Conservation (phyloP, 1,284 basidiomycete genomes). For the Coniferiporia sulphurascens region DNA sequence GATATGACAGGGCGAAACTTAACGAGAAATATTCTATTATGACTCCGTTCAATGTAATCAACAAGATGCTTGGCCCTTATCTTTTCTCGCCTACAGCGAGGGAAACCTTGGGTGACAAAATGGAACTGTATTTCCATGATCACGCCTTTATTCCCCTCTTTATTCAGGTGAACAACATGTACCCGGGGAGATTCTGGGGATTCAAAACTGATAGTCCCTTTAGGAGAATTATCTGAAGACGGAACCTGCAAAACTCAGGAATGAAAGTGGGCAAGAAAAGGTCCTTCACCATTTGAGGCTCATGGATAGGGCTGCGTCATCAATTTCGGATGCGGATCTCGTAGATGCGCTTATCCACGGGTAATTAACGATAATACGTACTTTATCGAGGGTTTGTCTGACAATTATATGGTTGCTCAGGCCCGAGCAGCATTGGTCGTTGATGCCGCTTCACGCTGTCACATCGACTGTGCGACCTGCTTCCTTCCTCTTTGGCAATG, state of each 20-base stretch:
- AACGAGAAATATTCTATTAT: constrained; percentile 92
- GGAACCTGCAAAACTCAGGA: constrained; percentile 58
- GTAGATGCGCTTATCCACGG: constrained; percentile 93
- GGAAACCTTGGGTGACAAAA: constrained; percentile 86
- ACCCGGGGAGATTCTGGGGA: neutral
- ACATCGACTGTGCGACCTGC: constrained; percentile 86
- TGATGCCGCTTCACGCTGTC: constrained; percentile 93
- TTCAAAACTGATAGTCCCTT: constrained; percentile 10
- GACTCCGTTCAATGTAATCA: constrained; percentile 86
- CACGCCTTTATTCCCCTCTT: constrained; percentile 92
- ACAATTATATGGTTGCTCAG: constrained; percentile 34
- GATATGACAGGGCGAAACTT: constrained; percentile 59
- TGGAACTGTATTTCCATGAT: constrained; percentile 97
- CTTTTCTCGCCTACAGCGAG: constrained; percentile 80
- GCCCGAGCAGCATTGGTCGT: constrained; percentile 91
- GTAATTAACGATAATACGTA: constrained; percentile 36
- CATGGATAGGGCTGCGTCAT: constrained; percentile 85
- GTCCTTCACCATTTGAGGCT: constrained; percentile 70
- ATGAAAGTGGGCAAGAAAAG: constrained; percentile 60
- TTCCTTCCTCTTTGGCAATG: constrained; percentile 72
- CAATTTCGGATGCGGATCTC: constrained; percentile 94
- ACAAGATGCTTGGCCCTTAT: constrained; percentile 85
- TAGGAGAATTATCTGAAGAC: constrained; percentile 92
- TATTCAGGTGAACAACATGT: constrained; percentile 62
- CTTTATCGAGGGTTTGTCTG: neutral